A percentile compares a stretch with the other conserved stretches of the same genome.
Conservation (phyloP, 352 stramenopile species). For the Thraustochytrium sp. region DNA sequence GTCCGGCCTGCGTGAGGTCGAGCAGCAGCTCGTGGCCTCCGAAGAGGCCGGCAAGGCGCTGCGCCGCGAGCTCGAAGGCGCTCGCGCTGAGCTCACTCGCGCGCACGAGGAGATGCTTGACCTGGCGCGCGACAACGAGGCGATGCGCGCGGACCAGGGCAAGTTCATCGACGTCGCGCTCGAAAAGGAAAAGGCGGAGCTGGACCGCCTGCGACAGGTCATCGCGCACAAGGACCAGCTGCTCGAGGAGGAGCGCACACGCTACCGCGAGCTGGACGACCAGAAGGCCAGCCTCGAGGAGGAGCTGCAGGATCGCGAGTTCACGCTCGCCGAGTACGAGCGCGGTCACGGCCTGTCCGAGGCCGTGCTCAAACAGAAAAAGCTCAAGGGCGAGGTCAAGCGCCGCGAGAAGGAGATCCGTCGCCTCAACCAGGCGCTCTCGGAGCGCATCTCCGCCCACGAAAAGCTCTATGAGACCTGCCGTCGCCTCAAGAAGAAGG, state of each 20-base stretch:
- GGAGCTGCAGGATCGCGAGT: constrained; percentile 52
- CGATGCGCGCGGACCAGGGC: constrained; percentile 26
- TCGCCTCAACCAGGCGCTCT: constrained; percentile 50
- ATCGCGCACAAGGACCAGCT: constrained; percentile 23
- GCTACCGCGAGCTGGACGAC: constrained; percentile 53
- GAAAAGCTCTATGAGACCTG: constrained; percentile 53
- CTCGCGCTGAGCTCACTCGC: background rate
- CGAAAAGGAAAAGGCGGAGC: constrained; percentile 49
- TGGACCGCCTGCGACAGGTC: constrained; percentile 45
- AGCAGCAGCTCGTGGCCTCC: constrained; percentile 14
- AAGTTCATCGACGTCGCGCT: constrained; percentile 43
- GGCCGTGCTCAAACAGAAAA: constrained; percentile 53
- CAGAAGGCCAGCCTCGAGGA: constrained; percentile 52
- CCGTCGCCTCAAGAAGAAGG: constrained; percentile 54
- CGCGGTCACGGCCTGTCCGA: constrained; percentile 56
- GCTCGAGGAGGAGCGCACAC: constrained; percentile 39
- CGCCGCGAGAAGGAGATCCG: constrained; percentile 52
- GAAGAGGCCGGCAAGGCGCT: background rate
- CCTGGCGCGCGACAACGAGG: constrained; percentile 39
- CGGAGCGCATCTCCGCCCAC: constrained; percentile 45
- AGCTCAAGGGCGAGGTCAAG: constrained; percentile 57
- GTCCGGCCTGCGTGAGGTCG: constrained; percentile 17
- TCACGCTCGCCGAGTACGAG: constrained; percentile 58
- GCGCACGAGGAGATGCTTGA: constrained; percentile 23
- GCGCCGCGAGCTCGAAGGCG: background rate